Evolutionary conservation across 139 green algal species (phyloP), one percentile per base, ranked within the genome.

Genomic region (Tetraselmis chui): DNA sequence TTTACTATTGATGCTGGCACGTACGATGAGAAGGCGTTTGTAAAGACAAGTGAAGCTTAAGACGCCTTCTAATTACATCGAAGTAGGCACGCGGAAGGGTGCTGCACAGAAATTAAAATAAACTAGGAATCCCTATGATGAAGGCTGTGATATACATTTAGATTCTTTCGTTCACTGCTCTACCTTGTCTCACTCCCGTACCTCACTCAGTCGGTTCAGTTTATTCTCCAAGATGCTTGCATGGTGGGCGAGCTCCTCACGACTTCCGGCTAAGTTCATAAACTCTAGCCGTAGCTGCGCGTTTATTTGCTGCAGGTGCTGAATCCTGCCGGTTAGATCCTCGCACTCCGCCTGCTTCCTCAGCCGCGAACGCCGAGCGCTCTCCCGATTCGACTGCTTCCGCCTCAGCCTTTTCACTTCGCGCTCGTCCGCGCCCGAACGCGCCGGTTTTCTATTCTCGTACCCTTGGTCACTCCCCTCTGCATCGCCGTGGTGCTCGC

Each of bases 371-470:
- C 94, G 87, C 29, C 94, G 85, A 1, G 94, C 94, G 23, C 86
- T 92, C 87, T 98, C 94, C 27, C 95, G 82, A 83, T 98, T 98
- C 80, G 87, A 93, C 87, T 98, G 94, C 89, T 98, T 98, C 59
- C 94, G 89, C 58, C 88, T 83, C 85, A 94, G 86, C 30, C 88
- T 83, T 86, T 97, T 97, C n/a, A 94, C 24, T 80, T 98, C 93
- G 26, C 89, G 81, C 78, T 97, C 93, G 45, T 97, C 93, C 31
- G 45, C 5, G 45, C 18, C 18, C 45, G 5, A 5, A 18, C 11
- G 45, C 11, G 5, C 45, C 45, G 18, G 45, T 5, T 18, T 5
- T 25, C 18, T 18, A 18, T 67, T 5, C 5, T 67, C 45, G 45
- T 67, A 67, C 5, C 45, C 45, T 5, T 67, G 11, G 45, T 67